Evolutionary conservation across 1,139 yeast species (phyloP).

Genomic region (Hyphopichia pseudoburtonii): DNA sequence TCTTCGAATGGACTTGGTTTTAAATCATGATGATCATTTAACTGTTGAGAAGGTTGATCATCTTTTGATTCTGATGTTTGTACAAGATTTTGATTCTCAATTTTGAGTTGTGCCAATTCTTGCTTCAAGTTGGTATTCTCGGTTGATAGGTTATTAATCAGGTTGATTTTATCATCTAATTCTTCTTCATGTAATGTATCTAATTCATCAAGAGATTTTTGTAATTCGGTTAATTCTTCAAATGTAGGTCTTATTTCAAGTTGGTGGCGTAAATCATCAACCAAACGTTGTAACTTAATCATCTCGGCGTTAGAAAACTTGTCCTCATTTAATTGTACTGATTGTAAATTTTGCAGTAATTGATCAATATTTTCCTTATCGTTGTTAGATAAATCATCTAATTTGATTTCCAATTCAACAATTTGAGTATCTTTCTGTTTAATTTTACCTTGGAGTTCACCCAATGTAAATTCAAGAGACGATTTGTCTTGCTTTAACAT

Average conservation of each 20-base stretch:
- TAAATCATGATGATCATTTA: too few relatives aligned
- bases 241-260: conserved; percentile 32
- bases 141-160: conserved; percentile 20
- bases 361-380: conserved; percentile 3
- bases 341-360: conserved; percentile 2
- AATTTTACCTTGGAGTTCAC: not conserved
- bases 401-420: conserved; percentile 1
- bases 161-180: conserved; percentile 28
- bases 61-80: not conserved
- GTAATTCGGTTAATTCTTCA: conserved; percentile 31
- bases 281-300: conserved; percentile 13
- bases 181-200: conserved; percentile 33
- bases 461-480: not conserved
- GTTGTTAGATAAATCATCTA: conserved; percentile 1
- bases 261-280: conserved; percentile 23
- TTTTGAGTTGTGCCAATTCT: conserved; percentile 14
- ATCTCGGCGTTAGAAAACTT: conserved; percentile 6
- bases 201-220: conserved; percentile 30
- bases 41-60: not conserved
- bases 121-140: conserved; percentile 21
- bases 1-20: not conserved
- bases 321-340: not conserved
- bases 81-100: not conserved
- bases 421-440: conserved; percentile 3
- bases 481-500: conserved; percentile 2